A percentile compares a stretch with the other conserved stretches of the same genome.
phyloP scores from a whole-genome alignment of 2,329 filamentous ascomycete species.

The Lachnellula hyalina region DNA sequence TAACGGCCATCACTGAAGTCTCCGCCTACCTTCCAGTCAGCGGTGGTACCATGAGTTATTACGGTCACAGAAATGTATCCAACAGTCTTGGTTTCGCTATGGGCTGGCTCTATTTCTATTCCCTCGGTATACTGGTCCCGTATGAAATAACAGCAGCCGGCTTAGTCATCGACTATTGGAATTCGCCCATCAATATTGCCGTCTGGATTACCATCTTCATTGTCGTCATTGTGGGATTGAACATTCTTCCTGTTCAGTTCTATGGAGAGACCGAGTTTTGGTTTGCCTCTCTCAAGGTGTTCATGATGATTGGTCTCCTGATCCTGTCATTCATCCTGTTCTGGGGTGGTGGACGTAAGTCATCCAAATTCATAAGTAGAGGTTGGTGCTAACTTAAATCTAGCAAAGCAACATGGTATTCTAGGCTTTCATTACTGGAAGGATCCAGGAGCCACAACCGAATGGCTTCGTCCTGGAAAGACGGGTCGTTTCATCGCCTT shows the following conservation, averaged over 20 bases:
- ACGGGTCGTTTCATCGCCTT: conserved; percentile 49
- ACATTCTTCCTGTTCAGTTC: conserved; percentile 45
- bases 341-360: conserved; percentile 31
- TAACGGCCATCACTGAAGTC: conserved; percentile 51
- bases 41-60: conserved; percentile 46
- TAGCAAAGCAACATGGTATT: conserved; percentile 22
- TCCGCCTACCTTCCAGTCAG: conserved; percentile 54
- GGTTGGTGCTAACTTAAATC: neutral
- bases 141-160: conserved; percentile 38
- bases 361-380: neutral
- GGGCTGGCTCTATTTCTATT: conserved; percentile 37
- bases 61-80: conserved; percentile 41
- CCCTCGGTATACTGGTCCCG: conserved; percentile 35
- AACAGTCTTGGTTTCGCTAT: conserved; percentile 40
- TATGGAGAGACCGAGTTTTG: conserved; percentile 58
- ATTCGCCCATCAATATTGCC: conserved; percentile 36
- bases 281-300: conserved; percentile 31
- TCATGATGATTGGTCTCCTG: conserved; percentile 29
- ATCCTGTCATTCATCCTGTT: conserved; percentile 32
- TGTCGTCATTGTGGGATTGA: conserved; percentile 35
- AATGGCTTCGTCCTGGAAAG: conserved; percentile 35
- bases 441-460: conserved; percentile 40
- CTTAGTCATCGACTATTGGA: conserved; percentile 41
- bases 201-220: conserved; percentile 38
- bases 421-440: conserved; percentile 45